A percentile compares a stretch with the other conserved stretches of the same genome.
phyloP scores from a whole-genome alignment of 2,329 filamentous ascomycete genomes.

The Penicillium sp. region DNA sequence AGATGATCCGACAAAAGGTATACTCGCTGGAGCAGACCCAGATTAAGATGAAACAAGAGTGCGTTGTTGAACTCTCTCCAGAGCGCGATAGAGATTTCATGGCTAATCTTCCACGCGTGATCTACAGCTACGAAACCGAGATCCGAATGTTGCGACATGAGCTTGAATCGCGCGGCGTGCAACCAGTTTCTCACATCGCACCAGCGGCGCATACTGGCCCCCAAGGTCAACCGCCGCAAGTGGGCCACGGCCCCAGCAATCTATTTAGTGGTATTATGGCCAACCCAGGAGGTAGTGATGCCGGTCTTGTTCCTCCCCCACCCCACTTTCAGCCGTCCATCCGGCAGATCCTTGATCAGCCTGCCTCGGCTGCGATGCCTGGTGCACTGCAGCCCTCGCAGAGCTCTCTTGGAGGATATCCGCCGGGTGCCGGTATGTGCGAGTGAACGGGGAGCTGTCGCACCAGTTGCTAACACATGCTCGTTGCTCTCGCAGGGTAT shows the following conservation, averaged over 20 bases:
- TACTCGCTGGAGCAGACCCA: constrained; percentile 89
- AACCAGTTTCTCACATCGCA: constrained; percentile 62
- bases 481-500: constrained; percentile 53
- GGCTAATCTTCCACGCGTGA: neutral
- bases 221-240: constrained; percentile 75
- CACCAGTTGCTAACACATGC: constrained; percentile 49
- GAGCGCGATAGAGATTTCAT: constrained; percentile 2
- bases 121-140: constrained; percentile 81
- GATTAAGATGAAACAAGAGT: constrained; percentile 86
- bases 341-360: constrained; percentile 55
- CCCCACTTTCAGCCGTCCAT: constrained; percentile 58
- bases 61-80: constrained; percentile 32
- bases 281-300: constrained; percentile 75
- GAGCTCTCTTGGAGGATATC: constrained; percentile 64
- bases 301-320: constrained; percentile 71
- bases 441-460: constrained; percentile 21
- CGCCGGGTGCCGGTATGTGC: constrained; percentile 56
- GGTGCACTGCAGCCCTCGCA: constrained; percentile 66
- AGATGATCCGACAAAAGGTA: constrained; percentile 87
- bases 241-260: constrained; percentile 82
- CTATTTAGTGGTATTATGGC: constrained; percentile 96
- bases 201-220: constrained; percentile 72
- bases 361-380: constrained; percentile 51
- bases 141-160: constrained; percentile 79
- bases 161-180: constrained; percentile 65